phyloP scores from a whole-genome alignment of 2,329 filamentous ascomycete genomes.

The Samsoniella hepiali region DNA sequence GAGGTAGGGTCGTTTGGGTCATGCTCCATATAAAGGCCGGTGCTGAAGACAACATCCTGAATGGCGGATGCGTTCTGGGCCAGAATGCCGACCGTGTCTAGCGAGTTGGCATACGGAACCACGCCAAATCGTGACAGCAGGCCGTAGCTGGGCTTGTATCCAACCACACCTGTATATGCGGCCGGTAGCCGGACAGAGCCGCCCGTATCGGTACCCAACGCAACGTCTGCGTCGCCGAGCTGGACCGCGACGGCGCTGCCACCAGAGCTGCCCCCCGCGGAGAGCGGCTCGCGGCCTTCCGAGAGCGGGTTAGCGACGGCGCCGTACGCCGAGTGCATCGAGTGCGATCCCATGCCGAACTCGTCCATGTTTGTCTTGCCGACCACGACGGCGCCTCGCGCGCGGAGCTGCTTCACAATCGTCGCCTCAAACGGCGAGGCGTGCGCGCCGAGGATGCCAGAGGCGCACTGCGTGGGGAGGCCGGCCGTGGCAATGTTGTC shows the following conservation, averaged over 20 bases:
- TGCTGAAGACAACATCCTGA: constrained; percentile 50
- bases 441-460: constrained; percentile 67
- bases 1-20: constrained; percentile 76
- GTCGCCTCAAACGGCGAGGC: constrained; percentile 78
- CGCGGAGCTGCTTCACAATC: constrained; percentile 65
- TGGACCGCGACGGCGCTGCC: constrained; percentile 86
- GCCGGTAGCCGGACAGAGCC: constrained; percentile 85
- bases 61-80: constrained; percentile 53
- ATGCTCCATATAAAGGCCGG: constrained; percentile 46
- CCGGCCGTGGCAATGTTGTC: constrained; percentile 70
- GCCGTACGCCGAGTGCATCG: constrained; percentile 65
- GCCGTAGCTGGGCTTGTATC: constrained; percentile 91
- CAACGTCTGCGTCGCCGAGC: constrained; percentile 54
- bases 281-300: constrained; percentile 40
- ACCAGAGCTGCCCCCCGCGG: constrained; percentile 86
- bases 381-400: constrained; percentile 59
- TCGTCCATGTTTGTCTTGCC: constrained; percentile 94
- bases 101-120: constrained; percentile 85
- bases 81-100: constrained; percentile 84
- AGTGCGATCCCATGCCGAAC: constrained; percentile 93
- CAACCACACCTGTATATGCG: constrained; percentile 77
- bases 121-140: constrained; percentile 82
- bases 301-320: constrained; percentile 54
- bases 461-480: constrained; percentile 79
- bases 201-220: constrained; percentile 90